Evolutionary conservation across 169 alveolate genomes (phyloP), one percentile per base, ranked within the genome.

Genomic region (Plasmodium vinckei): DNA sequence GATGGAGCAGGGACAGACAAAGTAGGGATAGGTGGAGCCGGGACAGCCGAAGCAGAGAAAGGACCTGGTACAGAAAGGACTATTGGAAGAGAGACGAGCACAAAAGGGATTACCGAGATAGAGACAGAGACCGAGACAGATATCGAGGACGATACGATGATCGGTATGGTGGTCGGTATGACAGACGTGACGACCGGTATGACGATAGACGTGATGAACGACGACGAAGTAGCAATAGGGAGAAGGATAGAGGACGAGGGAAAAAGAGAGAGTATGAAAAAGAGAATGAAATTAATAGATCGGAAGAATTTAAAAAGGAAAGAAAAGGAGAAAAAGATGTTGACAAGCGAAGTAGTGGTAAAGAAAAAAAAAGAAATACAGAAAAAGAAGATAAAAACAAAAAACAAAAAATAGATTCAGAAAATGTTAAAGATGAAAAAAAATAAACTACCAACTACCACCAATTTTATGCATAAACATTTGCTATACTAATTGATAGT

Each of bases 291-390:
- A 1, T 13, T 5, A 60, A 25, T 19, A 12, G 42, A 39, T 3
- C 19, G 13, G 6, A 57, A 65, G 23, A 44, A 73, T 42, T 17
- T 13, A 72, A 17, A 46, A 49, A 21, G 21, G 59, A 72, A 42
- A 44, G 39, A n/a, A 49, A 72, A 10, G 27, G 61, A 17, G 87
- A 59, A 12, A 44, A 53, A 13, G 72, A 73, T 9, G 17, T 21
- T 17, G 54, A 33, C 9, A 42, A 64, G 5, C 12, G 27, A 3
- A 42, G 68, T 23, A 56, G 54, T 1, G 25, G 33, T 42, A 42
- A 47, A 7, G 17, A 68, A 9, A 23, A 13, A 39, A 42, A 68
- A 17, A n/a, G 33, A 19, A 27, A 61, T 57, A 0, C 25, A 4
- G 60, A 69, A 15, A 19, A 56, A 10, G 69, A 23, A 23, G 44